phyloP scores from a whole-genome alignment of 2,329 filamentous ascomycete genomes.

The Mycogone perniciosa region DNA sequence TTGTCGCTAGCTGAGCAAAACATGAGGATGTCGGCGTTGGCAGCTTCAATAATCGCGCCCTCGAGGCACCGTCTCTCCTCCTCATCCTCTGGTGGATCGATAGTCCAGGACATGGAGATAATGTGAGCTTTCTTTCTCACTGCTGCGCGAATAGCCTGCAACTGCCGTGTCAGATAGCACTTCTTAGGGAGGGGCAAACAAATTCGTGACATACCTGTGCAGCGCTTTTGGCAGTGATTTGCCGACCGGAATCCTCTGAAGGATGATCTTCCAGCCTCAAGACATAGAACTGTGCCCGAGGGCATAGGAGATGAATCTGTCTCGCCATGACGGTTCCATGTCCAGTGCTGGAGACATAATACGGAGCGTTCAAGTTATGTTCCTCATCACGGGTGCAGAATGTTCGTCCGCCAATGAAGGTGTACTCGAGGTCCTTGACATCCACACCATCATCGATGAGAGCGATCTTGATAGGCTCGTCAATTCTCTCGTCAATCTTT shows the following conservation, averaged over 20 bases:
- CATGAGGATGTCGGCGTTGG: constrained; percentile 28
- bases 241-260: constrained; percentile 6
- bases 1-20: constrained; percentile 33
- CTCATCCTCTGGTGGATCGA: constrained; percentile 17
- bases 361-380: constrained; percentile 16
- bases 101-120: constrained; percentile 34
- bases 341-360: constrained; percentile 23
- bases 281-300: constrained; percentile 19
- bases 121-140: constrained; percentile 25
- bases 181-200: background rate
- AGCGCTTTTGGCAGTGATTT: constrained; percentile 18
- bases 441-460: constrained; percentile 36
- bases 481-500: constrained; percentile 11
- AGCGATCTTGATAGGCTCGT: constrained; percentile 26
- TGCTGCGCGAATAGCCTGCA: constrained; percentile 26
- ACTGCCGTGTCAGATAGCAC: background rate
- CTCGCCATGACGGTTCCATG: constrained; percentile 25
- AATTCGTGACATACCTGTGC: constrained; percentile 17
- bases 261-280: constrained; percentile 13
- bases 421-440: constrained; percentile 21
- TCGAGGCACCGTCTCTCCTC: constrained; percentile 19
- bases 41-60: constrained; percentile 19
- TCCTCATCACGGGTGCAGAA: constrained; percentile 19
- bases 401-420: constrained; percentile 20
- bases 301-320: constrained; percentile 20